Percentiles rank a stretch among this genome's conserved stretches.
phyloP scores from a whole-genome alignment of 805 yeast genomes.

The Candida broadrunensis region DNA sequence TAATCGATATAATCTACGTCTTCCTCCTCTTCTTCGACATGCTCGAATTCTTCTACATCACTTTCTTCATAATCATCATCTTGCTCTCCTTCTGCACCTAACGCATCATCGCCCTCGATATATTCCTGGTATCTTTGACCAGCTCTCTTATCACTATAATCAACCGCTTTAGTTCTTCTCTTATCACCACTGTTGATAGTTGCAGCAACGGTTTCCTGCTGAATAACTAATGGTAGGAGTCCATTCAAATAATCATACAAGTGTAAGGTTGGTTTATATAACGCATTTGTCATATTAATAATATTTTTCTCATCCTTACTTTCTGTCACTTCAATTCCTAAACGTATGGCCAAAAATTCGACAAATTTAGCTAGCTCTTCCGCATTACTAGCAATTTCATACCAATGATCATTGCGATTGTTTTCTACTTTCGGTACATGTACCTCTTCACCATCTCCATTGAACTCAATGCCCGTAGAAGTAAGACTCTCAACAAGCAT shows the following conservation, averaged over 20 bases:
- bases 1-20: constrained; percentile 12
- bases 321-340: constrained; percentile 12
- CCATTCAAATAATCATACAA: constrained; percentile 27
- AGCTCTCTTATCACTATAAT: constrained; percentile 15
- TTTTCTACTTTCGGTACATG: not conserved
- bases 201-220: constrained; percentile 17
- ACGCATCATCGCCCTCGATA: constrained; percentile 12
- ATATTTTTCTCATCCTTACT: not conserved
- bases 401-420: constrained; percentile 21
- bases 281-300: constrained; percentile 3
- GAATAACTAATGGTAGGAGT: constrained; percentile 23
- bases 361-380: constrained; percentile 26
- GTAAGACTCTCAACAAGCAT: constrained; percentile 25
- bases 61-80: constrained; percentile 19
- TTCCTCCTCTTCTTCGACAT: constrained; percentile 15
- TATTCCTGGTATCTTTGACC: constrained; percentile 5
- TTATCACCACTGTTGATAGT: constrained; percentile 1
- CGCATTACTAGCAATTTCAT: constrained; percentile 33
- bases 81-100: constrained; percentile 10
- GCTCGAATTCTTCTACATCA: constrained; percentile 12
- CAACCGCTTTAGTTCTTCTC: constrained; percentile 16
- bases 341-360: constrained; percentile 15
- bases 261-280: constrained; percentile 10
- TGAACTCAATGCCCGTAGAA: constrained; percentile 33
- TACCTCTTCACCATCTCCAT: constrained; percentile 27